Conservation (phyloP, 2,329 filamentous ascomycete genomes). For the Xylaria sp. region DNA sequence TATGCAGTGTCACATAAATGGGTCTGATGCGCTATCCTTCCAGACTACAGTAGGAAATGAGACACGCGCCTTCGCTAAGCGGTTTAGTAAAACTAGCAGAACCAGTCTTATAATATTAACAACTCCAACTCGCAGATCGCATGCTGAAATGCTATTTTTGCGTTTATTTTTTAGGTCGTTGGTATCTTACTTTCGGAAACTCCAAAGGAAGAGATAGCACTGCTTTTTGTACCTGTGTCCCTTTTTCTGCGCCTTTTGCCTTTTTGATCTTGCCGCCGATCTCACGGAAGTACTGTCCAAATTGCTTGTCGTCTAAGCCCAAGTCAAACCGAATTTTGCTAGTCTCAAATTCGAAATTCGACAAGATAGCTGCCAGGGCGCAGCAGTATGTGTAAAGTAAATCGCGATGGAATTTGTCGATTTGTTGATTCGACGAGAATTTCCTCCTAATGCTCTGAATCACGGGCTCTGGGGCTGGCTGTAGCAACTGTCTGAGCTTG, state of each 20-base stretch:
- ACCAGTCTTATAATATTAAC: neutral
- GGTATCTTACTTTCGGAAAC: conserved; percentile 74
- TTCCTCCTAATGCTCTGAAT: conserved; percentile 75
- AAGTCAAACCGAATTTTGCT: conserved; percentile 77
- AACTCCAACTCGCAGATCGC: neutral
- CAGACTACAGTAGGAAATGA: neutral
- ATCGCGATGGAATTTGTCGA: conserved; percentile 78
- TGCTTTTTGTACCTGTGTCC: conserved; percentile 67
- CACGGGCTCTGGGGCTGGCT: conserved; percentile 69
- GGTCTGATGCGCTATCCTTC: neutral
- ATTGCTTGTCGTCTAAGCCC: conserved; percentile 74
- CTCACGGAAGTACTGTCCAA: conserved; percentile 78
- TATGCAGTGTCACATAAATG: neutral
- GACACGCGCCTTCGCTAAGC: conserved; percentile 5
- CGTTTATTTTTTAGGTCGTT: conserved; percentile 32
- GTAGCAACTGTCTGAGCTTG: conserved; percentile 67
- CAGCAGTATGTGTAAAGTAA: conserved; percentile 79
- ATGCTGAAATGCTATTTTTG: conserved; percentile 4
- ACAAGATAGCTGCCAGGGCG: conserved; percentile 75
- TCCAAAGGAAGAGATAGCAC: conserved; percentile 80
- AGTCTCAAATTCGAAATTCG: conserved; percentile 78
- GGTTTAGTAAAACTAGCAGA: neutral
- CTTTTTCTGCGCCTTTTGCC: conserved; percentile 70
- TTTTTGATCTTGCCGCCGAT: conserved; percentile 76
- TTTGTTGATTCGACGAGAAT: conserved; percentile 71